Evolutionary conservation across 768 basidiomycete species (phyloP).

Genomic region (Hortiboletus campestris): DNA sequence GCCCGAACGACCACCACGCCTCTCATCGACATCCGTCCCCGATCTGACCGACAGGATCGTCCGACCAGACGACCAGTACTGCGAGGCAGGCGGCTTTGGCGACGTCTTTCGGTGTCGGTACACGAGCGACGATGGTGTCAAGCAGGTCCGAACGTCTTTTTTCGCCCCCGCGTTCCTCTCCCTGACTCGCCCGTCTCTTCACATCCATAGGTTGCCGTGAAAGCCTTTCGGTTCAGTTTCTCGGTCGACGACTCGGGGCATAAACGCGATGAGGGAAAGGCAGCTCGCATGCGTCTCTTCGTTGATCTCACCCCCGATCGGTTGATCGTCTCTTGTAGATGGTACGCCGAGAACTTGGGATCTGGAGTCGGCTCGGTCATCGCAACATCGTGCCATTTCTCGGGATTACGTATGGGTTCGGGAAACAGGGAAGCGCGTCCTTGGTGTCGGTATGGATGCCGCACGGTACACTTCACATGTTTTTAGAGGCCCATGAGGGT

Average conservation of each 20-base stretch:
- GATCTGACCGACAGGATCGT: neutral
- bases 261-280: neutral
- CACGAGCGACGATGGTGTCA: neutral
- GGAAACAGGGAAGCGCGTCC: neutral
- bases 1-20: neutral
- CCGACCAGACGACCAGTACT: neutral
- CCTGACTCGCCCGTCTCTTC: neutral
- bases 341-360: slow-evolving; percentile 6
- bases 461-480: slow-evolving; percentile 1
- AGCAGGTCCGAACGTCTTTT: neutral
- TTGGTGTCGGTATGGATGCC: slow-evolving; percentile 13
- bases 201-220: slow-evolving; percentile 4
- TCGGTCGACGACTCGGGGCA: neutral
- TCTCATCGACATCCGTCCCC: neutral
- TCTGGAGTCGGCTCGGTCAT: slow-evolving; percentile 5
- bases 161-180: neutral
- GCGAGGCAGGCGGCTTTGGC: slow-evolving; percentile 2
- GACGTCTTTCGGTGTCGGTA: slow-evolving; percentile 6
- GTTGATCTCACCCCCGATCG: neutral
- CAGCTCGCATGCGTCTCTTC: slow-evolving; percentile 1
- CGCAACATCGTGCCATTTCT: slow-evolving; percentile 4
- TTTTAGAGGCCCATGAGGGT: neutral
- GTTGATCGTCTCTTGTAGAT: neutral
- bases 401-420: slow-evolving; percentile 4
- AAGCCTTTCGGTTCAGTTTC: slow-evolving; percentile 9